Percentiles rank a stretch among this genome's conserved stretches.
Conservation (phyloP, 176 grass and related monocot species). For the Luzula sylvatica region DNA sequence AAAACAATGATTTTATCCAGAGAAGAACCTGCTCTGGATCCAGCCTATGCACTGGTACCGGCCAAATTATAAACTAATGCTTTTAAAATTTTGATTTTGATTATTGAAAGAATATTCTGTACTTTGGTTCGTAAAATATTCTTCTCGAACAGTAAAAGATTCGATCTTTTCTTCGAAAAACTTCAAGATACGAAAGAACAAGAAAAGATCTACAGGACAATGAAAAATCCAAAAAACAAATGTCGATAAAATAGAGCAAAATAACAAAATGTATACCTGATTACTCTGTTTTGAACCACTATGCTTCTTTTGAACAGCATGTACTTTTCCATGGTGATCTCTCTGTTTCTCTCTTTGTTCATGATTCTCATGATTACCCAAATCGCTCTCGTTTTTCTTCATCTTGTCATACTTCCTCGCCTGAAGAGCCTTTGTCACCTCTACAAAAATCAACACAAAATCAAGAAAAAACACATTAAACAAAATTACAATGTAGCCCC, state of each 20-base stretch:
- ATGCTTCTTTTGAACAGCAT: neutral
- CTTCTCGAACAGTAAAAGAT: slow-evolving; percentile 2
- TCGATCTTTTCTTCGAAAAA: neutral
- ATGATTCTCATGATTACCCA: slow-evolving; percentile 25
- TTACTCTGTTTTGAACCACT: slow-evolving; percentile 1
- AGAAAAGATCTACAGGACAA: neutral
- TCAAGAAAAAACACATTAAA: neutral
- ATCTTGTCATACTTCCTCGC: slow-evolving; percentile 82
- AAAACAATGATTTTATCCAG: neutral
- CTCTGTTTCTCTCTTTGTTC: neutral
- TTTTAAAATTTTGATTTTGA: slow-evolving; percentile 4
- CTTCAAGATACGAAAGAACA: neutral
- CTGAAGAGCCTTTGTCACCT: slow-evolving; percentile 75
- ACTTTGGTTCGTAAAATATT: slow-evolving; percentile 7
- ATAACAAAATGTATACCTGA: slow-evolving; percentile 15
- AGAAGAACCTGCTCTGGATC: slow-evolving; percentile 11
- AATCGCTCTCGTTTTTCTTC: slow-evolving; percentile 56
- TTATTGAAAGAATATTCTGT: slow-evolving; percentile 1
- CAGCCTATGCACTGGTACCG: neutral
- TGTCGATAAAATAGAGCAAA: neutral
- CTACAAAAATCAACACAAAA: slow-evolving; percentile 28
- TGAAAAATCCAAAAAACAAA: neutral
- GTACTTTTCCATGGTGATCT: slow-evolving; percentile 9
- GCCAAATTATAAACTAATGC: neutral
- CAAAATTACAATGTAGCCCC: neutral